Evolutionary conservation across 257 asterid species (phyloP).

Genomic region (Jacaranda copaia): DNA sequence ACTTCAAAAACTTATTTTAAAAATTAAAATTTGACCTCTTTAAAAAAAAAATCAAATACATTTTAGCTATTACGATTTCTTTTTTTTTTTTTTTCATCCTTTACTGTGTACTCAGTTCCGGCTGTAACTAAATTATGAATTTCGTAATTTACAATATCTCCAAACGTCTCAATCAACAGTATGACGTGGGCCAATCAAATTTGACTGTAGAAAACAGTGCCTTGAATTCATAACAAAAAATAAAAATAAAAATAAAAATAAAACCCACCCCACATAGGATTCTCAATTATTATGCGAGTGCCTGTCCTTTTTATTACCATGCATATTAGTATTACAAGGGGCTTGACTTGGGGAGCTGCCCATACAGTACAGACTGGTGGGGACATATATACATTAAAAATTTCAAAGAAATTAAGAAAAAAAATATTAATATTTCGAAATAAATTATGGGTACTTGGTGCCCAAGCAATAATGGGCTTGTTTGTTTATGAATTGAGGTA

Average conservation of each 20-base stretch:
- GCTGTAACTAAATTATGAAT: constrained; percentile 16
- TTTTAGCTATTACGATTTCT: no score
- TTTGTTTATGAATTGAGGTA: no score
- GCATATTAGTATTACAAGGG: constrained; percentile 43
- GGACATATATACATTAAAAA: not conserved
- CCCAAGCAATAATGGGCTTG: constrained; percentile 46
- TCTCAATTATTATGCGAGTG: constrained; percentile 45
- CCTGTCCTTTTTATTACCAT: constrained; percentile 39
- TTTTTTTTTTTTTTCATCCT: not conserved
- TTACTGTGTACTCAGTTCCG: constrained; percentile 16
- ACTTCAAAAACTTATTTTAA: no score
- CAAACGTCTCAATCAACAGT: constrained; percentile 30
- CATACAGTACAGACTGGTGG: constrained; percentile 40
- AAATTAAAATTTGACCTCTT: no score
- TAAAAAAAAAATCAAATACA: no score
- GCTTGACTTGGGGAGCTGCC: constrained; percentile 34
- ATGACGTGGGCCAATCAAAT: constrained; percentile 37
- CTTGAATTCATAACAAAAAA: constrained; percentile 39
- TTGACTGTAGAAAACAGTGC: constrained; percentile 32
- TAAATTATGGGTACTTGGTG: constrained; percentile 35
- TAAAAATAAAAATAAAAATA: not conserved
- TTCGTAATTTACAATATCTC: constrained; percentile 22
- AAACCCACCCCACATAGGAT: constrained; percentile 62
- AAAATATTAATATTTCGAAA: not conserved
- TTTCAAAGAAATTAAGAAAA: not conserved